A percentile compares a stretch with the other conserved stretches of the same genome.
Evolutionary conservation across 2,329 filamentous ascomycete species (phyloP).

Genomic region (Trichoderma breve): DNA sequence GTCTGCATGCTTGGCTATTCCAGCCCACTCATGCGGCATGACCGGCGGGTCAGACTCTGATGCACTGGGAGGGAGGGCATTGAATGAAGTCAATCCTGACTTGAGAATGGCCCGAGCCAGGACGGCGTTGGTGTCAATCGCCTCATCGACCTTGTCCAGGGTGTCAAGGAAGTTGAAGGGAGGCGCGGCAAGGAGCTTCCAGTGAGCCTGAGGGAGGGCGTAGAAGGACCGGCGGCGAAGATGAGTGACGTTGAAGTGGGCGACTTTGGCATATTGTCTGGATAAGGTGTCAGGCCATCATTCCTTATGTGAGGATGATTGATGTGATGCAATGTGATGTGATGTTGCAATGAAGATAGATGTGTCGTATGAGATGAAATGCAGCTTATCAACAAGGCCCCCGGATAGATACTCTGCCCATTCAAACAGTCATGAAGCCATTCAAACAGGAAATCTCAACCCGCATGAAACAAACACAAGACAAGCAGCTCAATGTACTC

Average conservation of each 20-base stretch:
- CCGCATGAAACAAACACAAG: neutral
- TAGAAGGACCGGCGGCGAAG: constrained; percentile 90
- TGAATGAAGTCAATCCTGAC: constrained; percentile 67
- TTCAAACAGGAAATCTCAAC: neutral
- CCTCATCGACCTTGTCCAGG: constrained; percentile 75
- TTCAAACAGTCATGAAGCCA: neutral
- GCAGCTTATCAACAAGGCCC: neutral
- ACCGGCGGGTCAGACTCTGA: constrained; percentile 39
- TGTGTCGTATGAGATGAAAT: neutral
- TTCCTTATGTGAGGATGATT: neutral
- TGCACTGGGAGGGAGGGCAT: constrained; percentile 41
- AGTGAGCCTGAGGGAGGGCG: constrained; percentile 78
- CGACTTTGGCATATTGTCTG: constrained; percentile 80
- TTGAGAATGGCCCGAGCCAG: constrained; percentile 75
- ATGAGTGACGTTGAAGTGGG: constrained; percentile 90
- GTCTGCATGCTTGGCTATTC: constrained; percentile 68
- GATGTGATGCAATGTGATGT: neutral
- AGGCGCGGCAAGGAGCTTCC: constrained; percentile 74
- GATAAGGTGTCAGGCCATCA: neutral
- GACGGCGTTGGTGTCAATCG: constrained; percentile 84
- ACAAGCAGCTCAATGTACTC: constrained; percentile 38
- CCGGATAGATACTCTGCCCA: neutral
- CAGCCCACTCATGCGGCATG: constrained; percentile 65
- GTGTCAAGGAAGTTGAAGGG: constrained; percentile 82
- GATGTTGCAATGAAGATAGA: neutral